Percentiles rank a stretch among this genome's conserved stretches.
phyloP scores from a whole-genome alignment of 139 green algal species.

The Tetradesmus obliquus region DNA sequence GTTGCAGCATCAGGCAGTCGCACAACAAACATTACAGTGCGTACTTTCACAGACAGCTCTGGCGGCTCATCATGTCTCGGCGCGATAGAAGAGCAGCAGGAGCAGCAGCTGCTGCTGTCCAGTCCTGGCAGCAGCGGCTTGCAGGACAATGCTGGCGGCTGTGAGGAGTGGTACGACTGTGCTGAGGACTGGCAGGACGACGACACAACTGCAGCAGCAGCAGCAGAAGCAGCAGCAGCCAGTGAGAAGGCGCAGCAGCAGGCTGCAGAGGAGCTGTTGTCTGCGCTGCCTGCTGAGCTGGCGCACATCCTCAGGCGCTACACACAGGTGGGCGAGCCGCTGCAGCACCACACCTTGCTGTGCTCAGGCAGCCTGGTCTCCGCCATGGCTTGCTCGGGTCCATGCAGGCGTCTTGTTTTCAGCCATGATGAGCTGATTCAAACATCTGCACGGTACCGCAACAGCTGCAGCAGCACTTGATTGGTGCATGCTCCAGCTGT shows the following conservation, averaged over 20 bases:
- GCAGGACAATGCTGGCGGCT: neutral
- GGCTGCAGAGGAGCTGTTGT: neutral
- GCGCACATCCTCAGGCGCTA: conserved; percentile 4
- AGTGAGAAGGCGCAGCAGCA: neutral
- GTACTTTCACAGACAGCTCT: neutral
- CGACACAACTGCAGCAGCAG: neutral
- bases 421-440: no score
- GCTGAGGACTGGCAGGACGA: conserved; percentile 1
- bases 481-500: neutral
- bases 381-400: neutral
- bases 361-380: neutral
- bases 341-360: no score
- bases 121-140: neutral
- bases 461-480: no score
- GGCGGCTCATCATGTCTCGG: neutral
- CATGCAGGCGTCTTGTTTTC: neutral
- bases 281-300: conserved; percentile 11
- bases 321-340: neutral
- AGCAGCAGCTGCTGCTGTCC: neutral
- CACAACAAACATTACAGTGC: neutral
- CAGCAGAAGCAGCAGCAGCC: neutral
- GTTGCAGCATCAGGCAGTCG: neutral
- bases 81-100: neutral
- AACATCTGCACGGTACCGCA: no score
- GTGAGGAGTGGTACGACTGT: conserved; percentile 4